Base-by-base conservation (phyloP, 2,329 filamentous ascomycete species). In the Colletotrichum musae region DNA sequence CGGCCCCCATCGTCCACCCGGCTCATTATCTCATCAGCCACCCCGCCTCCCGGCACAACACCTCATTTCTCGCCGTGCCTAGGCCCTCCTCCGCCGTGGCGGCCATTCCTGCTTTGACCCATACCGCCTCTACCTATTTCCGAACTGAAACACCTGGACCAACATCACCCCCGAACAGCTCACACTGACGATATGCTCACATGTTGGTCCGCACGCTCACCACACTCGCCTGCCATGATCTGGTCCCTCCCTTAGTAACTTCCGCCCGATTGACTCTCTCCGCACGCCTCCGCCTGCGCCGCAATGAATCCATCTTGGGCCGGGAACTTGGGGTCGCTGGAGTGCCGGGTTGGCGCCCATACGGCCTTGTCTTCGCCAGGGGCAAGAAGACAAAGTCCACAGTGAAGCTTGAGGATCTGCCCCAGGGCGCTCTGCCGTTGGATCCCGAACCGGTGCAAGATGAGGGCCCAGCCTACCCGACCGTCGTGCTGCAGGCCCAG, bases 401-500 rank as follows among this genome's bases (percentile, higher is more conserved):
- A 1, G 73, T 90, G 72, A 87, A 80, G 68, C 80, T 91, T 5
- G 83, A 86, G 10, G 88, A 90, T 58, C 80, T 91, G 39, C 88
- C 88, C 5, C 87, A 90, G 74, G 88, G 87, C 24, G 74, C 82
- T 32, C 78, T 86, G 47, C 77, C 81, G 36, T 66, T 82, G 32
- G 76, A 80, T 41, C 76, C 78, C n/a, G 72, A 77, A 28, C 79
- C 91, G 36, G 75, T 83, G 64, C 77, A 83, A 70, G 80, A 83
- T 28, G 78, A 83, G 63, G 81, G 74, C 16, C 87, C 88, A 16
- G 77, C 83, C 5, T 98, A 98, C 79, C 95, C 96, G 16, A 93
- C 94, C n/a, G 93, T 98, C 56, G 84, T 98, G 67, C 89, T 94
- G 76, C 94, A 97, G 78, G 95, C 94, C 32, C 89, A 90, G 65